Conservation (phyloP, 257 asterid species). For the Solanum arcanum region DNA sequence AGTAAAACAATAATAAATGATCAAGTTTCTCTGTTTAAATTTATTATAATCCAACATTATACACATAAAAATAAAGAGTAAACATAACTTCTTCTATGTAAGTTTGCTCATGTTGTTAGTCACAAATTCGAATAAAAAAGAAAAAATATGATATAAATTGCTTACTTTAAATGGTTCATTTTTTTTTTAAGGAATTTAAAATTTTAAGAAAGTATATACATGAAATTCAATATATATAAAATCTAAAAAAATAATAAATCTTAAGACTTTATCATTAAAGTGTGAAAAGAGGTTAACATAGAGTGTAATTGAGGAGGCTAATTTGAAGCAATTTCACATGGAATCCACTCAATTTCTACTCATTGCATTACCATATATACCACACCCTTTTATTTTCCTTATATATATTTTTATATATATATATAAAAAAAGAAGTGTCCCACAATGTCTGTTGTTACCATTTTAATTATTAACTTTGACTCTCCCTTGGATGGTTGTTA, state of each 20-base stretch:
- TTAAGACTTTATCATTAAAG: background rate
- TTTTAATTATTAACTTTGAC: conserved; percentile 5
- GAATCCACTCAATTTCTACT: conserved; percentile 47
- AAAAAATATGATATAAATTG: no score
- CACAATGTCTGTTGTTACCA: conserved; percentile 26
- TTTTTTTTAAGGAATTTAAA: no score
- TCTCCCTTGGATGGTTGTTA: background rate
- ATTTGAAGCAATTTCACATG: conserved; percentile 33
- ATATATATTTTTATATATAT: background rate
- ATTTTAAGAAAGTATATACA: background rate
- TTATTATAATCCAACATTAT: no score
- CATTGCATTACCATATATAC: conserved; percentile 19
- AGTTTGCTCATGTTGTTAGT: background rate
- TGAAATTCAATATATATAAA: no score
- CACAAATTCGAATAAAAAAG: background rate
- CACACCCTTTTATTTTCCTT: background rate
- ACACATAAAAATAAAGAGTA: no score
- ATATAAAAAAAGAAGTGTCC: background rate
- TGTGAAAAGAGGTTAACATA: background rate
- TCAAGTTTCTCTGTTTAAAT: no score
- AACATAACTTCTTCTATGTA: background rate
- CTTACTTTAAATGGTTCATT: background rate
- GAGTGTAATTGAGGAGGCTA: conserved; percentile 13
- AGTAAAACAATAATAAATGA: no score
- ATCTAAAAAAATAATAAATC: no score